Conservation (phyloP, 305 asterid species). For the Solanum chacoense region DNA sequence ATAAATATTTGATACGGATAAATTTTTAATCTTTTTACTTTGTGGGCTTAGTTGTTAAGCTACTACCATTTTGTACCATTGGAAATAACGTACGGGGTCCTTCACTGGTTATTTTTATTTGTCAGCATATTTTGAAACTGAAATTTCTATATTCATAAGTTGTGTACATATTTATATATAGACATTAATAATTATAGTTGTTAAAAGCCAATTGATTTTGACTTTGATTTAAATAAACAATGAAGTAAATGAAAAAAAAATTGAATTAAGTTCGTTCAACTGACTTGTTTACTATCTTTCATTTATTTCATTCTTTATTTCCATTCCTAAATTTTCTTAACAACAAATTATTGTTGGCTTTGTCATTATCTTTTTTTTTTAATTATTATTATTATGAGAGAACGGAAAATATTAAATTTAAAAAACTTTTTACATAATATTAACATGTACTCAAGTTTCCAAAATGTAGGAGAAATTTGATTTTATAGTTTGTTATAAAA, state of each 20-base stretch:
- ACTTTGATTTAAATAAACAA: not conserved
- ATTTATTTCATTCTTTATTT: not conserved
- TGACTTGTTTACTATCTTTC: not conserved
- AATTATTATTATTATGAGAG: not conserved
- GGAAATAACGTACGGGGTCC: constrained; percentile 12
- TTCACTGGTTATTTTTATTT: not conserved
- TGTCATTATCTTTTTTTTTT: not conserved
- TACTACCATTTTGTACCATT: constrained; percentile 3
- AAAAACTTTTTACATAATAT: not conserved
- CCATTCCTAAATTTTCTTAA: not conserved
- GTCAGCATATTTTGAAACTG: not conserved
- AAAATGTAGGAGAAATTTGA: not conserved
- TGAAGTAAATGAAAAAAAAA: not conserved
- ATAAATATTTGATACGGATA: not conserved
- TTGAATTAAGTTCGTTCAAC: not conserved
- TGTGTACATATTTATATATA: not conserved
- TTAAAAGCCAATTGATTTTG: not conserved
- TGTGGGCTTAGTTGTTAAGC: constrained; percentile 13
- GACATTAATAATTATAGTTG: not conserved
- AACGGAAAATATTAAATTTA: not conserved
- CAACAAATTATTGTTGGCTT: not conserved
- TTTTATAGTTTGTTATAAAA: not conserved
- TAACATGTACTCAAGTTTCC: not conserved
- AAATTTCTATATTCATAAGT: not conserved
- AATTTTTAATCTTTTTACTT: not conserved